Conservation (phyloP, 176 grass and related monocot genomes). For the Carex scoparia region DNA sequence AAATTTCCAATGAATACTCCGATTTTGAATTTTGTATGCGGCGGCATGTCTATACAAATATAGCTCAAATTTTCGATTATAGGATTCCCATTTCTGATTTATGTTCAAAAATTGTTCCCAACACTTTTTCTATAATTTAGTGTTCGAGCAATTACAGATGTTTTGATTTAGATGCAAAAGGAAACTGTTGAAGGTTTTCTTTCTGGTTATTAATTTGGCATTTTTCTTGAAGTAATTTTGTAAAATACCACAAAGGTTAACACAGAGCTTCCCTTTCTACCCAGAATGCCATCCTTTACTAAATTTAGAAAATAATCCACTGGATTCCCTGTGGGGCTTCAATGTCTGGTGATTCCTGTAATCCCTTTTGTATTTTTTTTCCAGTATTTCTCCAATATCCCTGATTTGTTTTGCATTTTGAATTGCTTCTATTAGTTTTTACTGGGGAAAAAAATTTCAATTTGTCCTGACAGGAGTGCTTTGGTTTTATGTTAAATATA, state of each 20-base stretch:
- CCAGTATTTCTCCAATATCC: background rate
- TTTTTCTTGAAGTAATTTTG: background rate
- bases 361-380: background rate
- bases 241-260: background rate
- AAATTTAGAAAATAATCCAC: background rate
- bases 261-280: slow-evolving; percentile 1
- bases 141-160: background rate
- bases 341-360: background rate
- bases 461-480: background rate
- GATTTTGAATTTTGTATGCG: background rate
- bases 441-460: background rate
- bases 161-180: background rate
- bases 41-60: background rate
- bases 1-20: background rate
- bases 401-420: background rate
- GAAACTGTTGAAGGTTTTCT: background rate
- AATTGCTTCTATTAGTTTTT: background rate
- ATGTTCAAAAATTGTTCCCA: background rate
- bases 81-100: background rate
- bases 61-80: background rate
- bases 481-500: background rate
- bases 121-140: background rate
- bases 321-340: background rate
- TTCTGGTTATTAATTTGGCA: background rate
- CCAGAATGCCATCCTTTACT: background rate